Base-by-base conservation (phyloP, 352 stramenopile species). In the Phytophthora colocasiae region DNA sequence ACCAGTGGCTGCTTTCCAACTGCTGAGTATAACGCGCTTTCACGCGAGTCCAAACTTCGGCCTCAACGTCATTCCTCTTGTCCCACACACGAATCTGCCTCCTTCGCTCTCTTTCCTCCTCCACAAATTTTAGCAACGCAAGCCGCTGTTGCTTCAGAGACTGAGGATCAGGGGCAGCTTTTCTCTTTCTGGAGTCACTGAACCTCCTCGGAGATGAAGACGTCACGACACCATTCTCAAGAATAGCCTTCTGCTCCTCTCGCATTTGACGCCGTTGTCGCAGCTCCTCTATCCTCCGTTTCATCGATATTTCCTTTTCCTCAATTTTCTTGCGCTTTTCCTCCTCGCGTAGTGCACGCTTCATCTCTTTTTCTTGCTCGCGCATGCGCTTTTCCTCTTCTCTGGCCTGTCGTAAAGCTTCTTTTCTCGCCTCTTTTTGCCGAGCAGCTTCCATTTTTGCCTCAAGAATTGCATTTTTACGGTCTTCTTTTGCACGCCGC, bases 151-250 rank as follows among this genome's bases (percentile, higher is more conserved):
- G 85, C 6, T 79, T 71, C 19, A 70, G 3, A 45, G 62, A 53
- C 24, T 71, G 52, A 1, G 80, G 22, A 44, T 83, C 60, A 0
- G 41, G 22, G 47, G 41, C 32, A 27, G 50, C 51, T 12, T 62
- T 74, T 27, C 65, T 56, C 40, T 61, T 66, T 19, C 57, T 69
- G 22, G 49, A 69, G 19, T 73, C 64, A 39, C 55, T 46, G 10
- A 65, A 68, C 46, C 67, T 63, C 9, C 55, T 71, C 34, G 63
- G 51, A 3, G 57, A 71, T 22, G 74, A 69, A 26, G 78, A 81
- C 10, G 81, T 90, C 39, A 89, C 69, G 24, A 91, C 83, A n/a
- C 85, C 85, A 57, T 85, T 91, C 32, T 93, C 83, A 19, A 93
- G 56, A 53, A 91, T 91, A 11, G 73, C 74, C 15, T 84, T 85